Base-by-base conservation (phyloP, 2,329 filamentous ascomycete species). In the Remersonia thermophila region DNA sequence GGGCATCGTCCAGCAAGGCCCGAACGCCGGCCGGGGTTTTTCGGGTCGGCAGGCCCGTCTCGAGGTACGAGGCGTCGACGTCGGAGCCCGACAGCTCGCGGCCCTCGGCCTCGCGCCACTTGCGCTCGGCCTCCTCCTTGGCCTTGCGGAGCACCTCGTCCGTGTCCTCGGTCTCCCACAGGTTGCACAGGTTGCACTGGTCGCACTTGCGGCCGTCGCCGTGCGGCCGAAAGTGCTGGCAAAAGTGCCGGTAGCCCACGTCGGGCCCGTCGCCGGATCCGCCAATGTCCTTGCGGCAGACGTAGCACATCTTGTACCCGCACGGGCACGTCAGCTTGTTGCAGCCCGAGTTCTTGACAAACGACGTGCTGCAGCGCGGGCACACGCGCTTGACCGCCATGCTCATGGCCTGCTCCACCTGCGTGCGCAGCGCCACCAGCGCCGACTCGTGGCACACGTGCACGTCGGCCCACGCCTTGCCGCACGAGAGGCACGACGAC, bases 281-380 rank as follows among this genome's bases (percentile, higher is more conserved):
- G 32, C 67, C 63, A 32, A 80, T 74, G 50, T 84, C 78, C 47
- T 80, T 80, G 28, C 91, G 83, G 58, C 91, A 98, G 32, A 96
- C 76, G 53, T 98, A 98, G 57, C 91, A 98, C 89, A 96, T 96
- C 49, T 83, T 81, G 61, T 96, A 96, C 7, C 91, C 91, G 59
- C 91, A 98, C 12, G 86, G 78, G 55, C 91, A 96, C 5, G 85
- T 89, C 28, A 98, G 70, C 62, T 96, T 96, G 66, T 98, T 98
- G 70, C 91, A 98, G 51, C 91, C 91, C 17, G 80, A 78, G 6
- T 77, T 80, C 58, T 96, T 96, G 60, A 98, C 83, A 55, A 96
- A 96, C 12, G 80, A 83, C 8, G 87, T 83, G 48, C 83, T 80
- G 65, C 91, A 98, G 32, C 80, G 75, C 7, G 91, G 91, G 55